A percentile compares a stretch with the other conserved stretches of the same genome.
Evolutionary conservation across 2,329 filamentous ascomycete genomes (phyloP).

Genomic region (Pseudocercospora crystallina): DNA sequence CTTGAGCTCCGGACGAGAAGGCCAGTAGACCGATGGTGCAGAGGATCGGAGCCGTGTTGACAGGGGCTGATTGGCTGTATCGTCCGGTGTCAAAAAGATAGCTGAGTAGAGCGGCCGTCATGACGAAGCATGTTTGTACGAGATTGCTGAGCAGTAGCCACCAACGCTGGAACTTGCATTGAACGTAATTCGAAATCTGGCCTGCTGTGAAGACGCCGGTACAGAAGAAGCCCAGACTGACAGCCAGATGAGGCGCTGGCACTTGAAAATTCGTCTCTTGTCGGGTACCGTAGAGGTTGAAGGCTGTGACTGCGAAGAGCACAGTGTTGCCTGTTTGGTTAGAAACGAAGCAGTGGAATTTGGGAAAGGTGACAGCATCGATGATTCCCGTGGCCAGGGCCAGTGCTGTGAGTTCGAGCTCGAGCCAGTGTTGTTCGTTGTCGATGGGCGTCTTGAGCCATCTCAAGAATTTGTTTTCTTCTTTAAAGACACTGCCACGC

Average conservation of each 20-base stretch:
- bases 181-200: conserved; percentile 56
- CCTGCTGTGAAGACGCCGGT: conserved; percentile 56
- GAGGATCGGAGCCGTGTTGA: conserved; percentile 3
- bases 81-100: conserved; percentile 27
- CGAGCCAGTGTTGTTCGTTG: conserved; percentile 17
- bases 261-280: conserved; percentile 11
- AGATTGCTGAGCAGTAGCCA: conserved; percentile 58
- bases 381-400: conserved; percentile 43
- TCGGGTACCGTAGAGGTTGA: conserved; percentile 13
- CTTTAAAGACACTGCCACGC: too few relatives aligned
- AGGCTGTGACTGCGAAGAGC: conserved; percentile 56
- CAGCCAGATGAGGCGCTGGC: conserved; percentile 50
- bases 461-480: neutral
- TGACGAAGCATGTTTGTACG: conserved; percentile 57
- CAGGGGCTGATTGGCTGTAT: neutral
- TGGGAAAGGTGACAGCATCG: conserved; percentile 61
- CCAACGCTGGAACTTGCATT: conserved; percentile 47
- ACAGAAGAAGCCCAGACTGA: conserved; percentile 58
- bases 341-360: conserved; percentile 61
- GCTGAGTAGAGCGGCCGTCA: conserved; percentile 53
- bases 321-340: conserved; percentile 68
- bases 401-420: conserved; percentile 41
- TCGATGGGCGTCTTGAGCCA: conserved; percentile 6
- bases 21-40: conserved; percentile 52
- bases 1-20: conserved; percentile 58